Conservation (phyloP, 2,329 filamentous ascomycete genomes). For the Teratosphaeria pseudoeucalypti region DNA sequence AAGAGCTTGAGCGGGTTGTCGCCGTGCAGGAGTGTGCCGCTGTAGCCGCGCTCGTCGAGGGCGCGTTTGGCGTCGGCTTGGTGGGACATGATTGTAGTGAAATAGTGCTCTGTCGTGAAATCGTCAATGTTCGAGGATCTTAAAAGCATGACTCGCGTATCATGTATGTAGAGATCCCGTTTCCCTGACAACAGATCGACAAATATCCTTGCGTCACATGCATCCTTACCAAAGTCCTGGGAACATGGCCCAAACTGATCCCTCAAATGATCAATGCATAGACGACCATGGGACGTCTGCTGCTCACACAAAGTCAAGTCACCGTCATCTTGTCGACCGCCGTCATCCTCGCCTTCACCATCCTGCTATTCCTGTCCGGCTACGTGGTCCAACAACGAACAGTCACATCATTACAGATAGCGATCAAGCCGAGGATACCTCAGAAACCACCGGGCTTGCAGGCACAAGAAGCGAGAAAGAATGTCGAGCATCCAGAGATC, state of each 20-base stretch:
- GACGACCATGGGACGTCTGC: neutral
- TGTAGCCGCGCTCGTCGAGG: slow-evolving; percentile 83
- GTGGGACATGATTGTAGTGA: slow-evolving; percentile 38
- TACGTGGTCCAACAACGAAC: slow-evolving; percentile 83
- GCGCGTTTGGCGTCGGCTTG: slow-evolving; percentile 67
- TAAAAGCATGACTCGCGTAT: neutral
- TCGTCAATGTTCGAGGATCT: neutral
- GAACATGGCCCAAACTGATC: too few relatives aligned
- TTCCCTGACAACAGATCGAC: neutral
- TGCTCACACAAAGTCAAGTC: slow-evolving; percentile 51
- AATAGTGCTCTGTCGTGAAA: neutral
- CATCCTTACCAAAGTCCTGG: neutral
- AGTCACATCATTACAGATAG: slow-evolving; percentile 62
- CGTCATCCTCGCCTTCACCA: slow-evolving; percentile 64
- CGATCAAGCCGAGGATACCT: slow-evolving; percentile 50
- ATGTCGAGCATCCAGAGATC: slow-evolving; percentile 5
- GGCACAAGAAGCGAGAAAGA: slow-evolving; percentile 2
- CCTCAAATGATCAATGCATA: neutral
- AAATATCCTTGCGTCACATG: neutral
- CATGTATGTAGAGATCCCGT: neutral
- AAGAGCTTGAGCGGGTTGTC: slow-evolving; percentile 92
- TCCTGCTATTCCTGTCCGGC: slow-evolving; percentile 75
- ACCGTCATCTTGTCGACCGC: slow-evolving; percentile 54
- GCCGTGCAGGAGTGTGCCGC: slow-evolving; percentile 66
- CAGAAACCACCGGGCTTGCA: slow-evolving; percentile 24